Evolutionary conservation across 345 rosid genomes (phyloP).

Genomic region (Angophora floribunda): DNA sequence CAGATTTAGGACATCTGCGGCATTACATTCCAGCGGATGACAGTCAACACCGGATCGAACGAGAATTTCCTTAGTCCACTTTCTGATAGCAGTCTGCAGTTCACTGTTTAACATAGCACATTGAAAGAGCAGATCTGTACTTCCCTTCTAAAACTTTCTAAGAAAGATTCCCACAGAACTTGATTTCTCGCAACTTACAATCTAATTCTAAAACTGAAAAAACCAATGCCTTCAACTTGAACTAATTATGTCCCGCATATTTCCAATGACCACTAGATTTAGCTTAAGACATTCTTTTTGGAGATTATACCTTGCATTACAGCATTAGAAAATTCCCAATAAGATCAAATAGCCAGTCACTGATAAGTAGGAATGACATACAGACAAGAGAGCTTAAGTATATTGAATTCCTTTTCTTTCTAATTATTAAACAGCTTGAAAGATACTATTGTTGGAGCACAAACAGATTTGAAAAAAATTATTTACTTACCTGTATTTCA

Average conservation of each 20-base stretch:
- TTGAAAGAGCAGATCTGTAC: neutral
- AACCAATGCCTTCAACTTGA: neutral
- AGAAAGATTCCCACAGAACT: neutral
- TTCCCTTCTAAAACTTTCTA: neutral
- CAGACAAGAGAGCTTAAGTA: neutral
- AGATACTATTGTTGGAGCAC: neutral
- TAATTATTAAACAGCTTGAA: neutral
- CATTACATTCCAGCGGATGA: neutral
- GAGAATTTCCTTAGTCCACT: neutral
- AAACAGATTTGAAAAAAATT: neutral
- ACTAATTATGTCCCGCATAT: neutral
- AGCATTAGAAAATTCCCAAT: neutral
- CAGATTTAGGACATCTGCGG: neutral
- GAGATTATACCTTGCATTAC: neutral
- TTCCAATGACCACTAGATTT: neutral
- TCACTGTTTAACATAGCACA: neutral
- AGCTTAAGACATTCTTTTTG: neutral
- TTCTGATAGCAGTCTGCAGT: neutral
- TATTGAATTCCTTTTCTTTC: neutral
- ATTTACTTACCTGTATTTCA: slow-evolving; percentile 55
- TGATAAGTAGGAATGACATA: neutral
- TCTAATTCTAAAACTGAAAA: neutral
- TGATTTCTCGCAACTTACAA: neutral
- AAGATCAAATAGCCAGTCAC: neutral
- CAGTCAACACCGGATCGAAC: neutral